Conservation (phyloP, 108 stramenopile species). For the Parmales sp. region DNA sequence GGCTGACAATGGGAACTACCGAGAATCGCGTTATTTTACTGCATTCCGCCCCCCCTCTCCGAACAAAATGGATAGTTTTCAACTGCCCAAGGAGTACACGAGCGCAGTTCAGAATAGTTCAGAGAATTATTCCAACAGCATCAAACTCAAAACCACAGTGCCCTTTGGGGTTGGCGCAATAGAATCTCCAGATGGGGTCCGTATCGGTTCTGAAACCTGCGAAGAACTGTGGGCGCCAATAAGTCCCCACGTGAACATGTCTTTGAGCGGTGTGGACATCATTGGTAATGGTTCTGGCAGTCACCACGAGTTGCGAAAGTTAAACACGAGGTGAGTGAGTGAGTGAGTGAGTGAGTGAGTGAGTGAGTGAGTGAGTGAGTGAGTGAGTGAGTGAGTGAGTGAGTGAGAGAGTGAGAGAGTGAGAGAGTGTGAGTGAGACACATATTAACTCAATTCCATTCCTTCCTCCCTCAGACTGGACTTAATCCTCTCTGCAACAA, state of each 20-base stretch:
- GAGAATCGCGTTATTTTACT: conserved; percentile 90
- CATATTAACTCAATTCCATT: conserved; percentile 17
- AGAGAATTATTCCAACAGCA: too few species aligned
- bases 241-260: conserved; percentile 75
- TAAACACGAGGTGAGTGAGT: too few species aligned
- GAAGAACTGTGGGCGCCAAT: conserved; percentile 95
- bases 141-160: conserved; percentile 35
- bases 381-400: too few species aligned
- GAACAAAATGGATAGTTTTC: too few species aligned
- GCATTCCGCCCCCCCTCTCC: conserved; percentile 40
- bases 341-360: too few species aligned
- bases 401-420: too few species aligned
- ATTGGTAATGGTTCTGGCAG: conserved; percentile 88
- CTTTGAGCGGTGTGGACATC: conserved; percentile 85
- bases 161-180: conserved; percentile 64
- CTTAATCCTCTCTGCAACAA: conserved; percentile 74
- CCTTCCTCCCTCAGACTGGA: conserved; percentile 46
- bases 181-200: conserved; percentile 48
- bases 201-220: conserved; percentile 87
- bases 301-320: conserved; percentile 81
- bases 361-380: too few species aligned
- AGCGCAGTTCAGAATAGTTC: too few species aligned
- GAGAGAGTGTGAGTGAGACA: background rate
- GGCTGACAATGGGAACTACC: conserved; percentile 95
- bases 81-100: background rate